Conservation (phyloP, 2,329 filamentous ascomycete species). For the Aspergillus sp. region DNA sequence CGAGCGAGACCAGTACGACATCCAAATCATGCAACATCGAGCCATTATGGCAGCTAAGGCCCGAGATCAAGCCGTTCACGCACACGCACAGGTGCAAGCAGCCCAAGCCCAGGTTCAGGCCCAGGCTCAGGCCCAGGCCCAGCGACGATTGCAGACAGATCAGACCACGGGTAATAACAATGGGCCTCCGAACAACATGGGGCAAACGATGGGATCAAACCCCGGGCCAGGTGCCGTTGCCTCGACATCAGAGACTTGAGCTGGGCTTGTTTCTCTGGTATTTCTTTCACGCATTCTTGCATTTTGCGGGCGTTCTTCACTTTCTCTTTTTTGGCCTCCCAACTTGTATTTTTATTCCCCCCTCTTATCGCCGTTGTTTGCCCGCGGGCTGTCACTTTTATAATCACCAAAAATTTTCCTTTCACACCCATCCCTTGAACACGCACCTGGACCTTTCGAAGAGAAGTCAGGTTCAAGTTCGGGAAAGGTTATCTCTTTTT, state of each 20-base stretch:
- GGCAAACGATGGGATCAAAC: conserved; percentile 22
- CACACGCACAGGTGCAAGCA: conserved; percentile 36
- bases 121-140: conserved; percentile 28
- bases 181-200: conserved; percentile 12
- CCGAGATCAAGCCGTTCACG: conserved; percentile 36
- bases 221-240: conserved; percentile 22
- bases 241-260: conserved; percentile 24
- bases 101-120: conserved; percentile 33
- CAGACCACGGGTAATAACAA: conserved; percentile 23
- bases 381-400: conserved; percentile 2
- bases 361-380: conserved; percentile 5
- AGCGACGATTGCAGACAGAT: conserved; percentile 30
- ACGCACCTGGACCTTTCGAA: conserved; percentile 3
- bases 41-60: conserved; percentile 41
- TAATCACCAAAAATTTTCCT: conserved; percentile 2
- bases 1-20: conserved; percentile 61
- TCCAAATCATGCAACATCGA: conserved; percentile 50
- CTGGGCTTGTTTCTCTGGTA: conserved; percentile 12
- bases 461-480: conserved; percentile 14
- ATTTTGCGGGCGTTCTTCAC: conserved; percentile 28
- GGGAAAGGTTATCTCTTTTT: conserved; percentile 11
- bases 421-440: neutral
- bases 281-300: conserved; percentile 15
- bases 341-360: conserved; percentile 26
- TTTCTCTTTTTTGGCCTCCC: conserved; percentile 10